Conservation (phyloP, 352 stramenopile species). For the Bremia lactucae region DNA sequence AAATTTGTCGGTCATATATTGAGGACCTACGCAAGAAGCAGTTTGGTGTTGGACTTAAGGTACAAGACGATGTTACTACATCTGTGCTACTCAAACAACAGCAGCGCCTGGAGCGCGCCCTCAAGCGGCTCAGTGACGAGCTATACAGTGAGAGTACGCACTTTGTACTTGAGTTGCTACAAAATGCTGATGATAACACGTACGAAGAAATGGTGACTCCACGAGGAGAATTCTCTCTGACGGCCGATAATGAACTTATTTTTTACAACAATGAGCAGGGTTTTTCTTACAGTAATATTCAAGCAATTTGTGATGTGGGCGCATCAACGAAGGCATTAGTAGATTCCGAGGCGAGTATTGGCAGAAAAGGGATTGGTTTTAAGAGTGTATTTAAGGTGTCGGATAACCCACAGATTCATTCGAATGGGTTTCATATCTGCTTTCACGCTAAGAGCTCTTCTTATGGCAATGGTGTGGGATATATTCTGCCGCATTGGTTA, state of each 20-base stretch:
- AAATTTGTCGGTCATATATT: slow-evolving; percentile 45
- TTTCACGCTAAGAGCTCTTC: slow-evolving; percentile 54
- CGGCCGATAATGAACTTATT: slow-evolving; percentile 32
- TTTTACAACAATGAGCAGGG: slow-evolving; percentile 83
- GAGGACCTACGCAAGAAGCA: slow-evolving; percentile 51
- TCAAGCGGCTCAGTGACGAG: slow-evolving; percentile 81
- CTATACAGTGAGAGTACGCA: slow-evolving; percentile 83
- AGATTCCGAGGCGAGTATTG: slow-evolving; percentile 49
- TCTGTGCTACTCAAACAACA: slow-evolving; percentile 62
- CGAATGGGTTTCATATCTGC: slow-evolving; percentile 78
- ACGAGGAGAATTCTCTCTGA: slow-evolving; percentile 52
- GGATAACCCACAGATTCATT: slow-evolving; percentile 73
- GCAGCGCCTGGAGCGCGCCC: slow-evolving; percentile 61
- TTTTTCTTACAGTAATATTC: slow-evolving; percentile 67
- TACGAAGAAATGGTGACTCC: slow-evolving; percentile 39
- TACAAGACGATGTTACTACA: slow-evolving; percentile 43
- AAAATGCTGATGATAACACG: slow-evolving; percentile 82
- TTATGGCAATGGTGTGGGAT: slow-evolving; percentile 42
- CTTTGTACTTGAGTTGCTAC: slow-evolving; percentile 82
- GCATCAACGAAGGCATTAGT: slow-evolving; percentile 60
- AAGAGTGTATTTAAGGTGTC: slow-evolving; percentile 89
- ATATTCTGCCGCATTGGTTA: slow-evolving; percentile 78
- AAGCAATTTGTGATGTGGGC: slow-evolving; percentile 80
- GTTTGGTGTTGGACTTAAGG: slow-evolving; percentile 67
- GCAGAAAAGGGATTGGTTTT: slow-evolving; percentile 86